These are phyloP conservation scores for Taiozyma onychis DNA, from an alignment of 1,139 yeast species.

Conservation along the genomic window DNA sequence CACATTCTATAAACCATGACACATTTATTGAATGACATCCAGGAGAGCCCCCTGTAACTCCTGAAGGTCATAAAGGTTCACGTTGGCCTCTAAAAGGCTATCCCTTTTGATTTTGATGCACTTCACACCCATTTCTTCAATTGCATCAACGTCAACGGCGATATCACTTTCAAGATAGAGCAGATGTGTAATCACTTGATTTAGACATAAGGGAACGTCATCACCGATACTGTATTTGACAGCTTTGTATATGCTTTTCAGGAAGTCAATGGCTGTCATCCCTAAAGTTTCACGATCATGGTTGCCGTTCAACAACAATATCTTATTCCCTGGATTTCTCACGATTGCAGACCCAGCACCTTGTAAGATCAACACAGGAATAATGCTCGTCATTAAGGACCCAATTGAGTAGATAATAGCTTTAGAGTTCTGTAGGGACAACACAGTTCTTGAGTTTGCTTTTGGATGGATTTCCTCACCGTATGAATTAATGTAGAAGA, in stretches of 20 bases:
- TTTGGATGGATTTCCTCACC: conserved; percentile 83
- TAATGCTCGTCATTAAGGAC: conserved; percentile 77
- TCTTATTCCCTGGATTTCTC: conserved; percentile 31
- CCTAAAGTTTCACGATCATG: conserved; percentile 74
- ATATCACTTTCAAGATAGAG: conserved; percentile 46
- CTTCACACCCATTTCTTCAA: conserved; percentile 37
- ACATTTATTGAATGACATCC: conserved; percentile 6
- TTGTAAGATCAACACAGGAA: conserved; percentile 69
- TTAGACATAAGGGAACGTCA: conserved; percentile 27
- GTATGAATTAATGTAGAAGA: conserved; percentile 80
- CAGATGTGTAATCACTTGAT: conserved; percentile 49
- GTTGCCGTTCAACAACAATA: conserved; percentile 64
- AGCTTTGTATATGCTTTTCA: conserved; percentile 46
- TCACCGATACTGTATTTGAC: conserved; percentile 27
- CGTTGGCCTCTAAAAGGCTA: conserved; percentile 3
- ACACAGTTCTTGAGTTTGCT: conserved; percentile 60
- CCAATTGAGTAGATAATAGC: conserved; percentile 77
- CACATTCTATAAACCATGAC: not conserved
- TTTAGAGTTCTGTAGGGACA: conserved; percentile 46
- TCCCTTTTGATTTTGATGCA: conserved; percentile 39
- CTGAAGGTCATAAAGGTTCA: conserved; percentile 31
- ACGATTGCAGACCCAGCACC: conserved; percentile 62
- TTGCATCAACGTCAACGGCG: conserved; percentile 35
- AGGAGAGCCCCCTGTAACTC: conserved; percentile 33
- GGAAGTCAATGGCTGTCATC: conserved; percentile 54